phyloP scores from a whole-genome alignment of 1,284 basidiomycete genomes.

The Inonotus hispidus region DNA sequence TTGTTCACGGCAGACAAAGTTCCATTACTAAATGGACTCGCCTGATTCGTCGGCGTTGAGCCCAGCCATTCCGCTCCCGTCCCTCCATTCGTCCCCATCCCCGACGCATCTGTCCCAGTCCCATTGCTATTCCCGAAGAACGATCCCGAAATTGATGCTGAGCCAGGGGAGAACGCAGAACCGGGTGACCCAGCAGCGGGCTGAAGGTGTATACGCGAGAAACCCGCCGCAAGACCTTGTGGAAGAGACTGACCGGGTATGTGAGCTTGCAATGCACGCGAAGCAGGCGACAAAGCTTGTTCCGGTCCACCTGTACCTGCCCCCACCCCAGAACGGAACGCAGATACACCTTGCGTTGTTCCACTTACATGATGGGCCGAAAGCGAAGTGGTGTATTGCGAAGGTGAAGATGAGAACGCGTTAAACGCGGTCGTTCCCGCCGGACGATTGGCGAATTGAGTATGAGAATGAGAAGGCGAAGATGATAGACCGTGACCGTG shows the following conservation, averaged over 20 bases:
- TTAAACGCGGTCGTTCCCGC: conserved; percentile 1
- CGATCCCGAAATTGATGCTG: conserved; percentile 20
- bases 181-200: conserved; percentile 31
- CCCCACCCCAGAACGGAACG: conserved; percentile 26
- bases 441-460: conserved; percentile 1
- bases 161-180: conserved; percentile 26
- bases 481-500: conserved; percentile 24
- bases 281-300: conserved; percentile 51
- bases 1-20: too few relatives aligned
- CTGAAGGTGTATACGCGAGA: conserved; percentile 76
- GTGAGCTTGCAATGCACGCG: conserved; percentile 68
- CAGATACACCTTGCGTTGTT: conserved; percentile 16
- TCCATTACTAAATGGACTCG: not conserved
- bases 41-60: conserved; percentile 1
- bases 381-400: not conserved
- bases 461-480: conserved; percentile 22
- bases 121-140: not conserved
- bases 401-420: not conserved
- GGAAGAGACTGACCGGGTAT: conserved; percentile 85
- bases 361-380: conserved; percentile 20
- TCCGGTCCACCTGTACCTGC: conserved; percentile 15
- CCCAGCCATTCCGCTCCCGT: not conserved
- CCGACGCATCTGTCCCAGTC: not conserved
- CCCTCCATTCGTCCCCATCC: not conserved
- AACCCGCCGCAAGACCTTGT: conserved; percentile 81